phyloP scores from a whole-genome alignment of 1,284 basidiomycete species.

The Apiotrichum akiyoshidainum region DNA sequence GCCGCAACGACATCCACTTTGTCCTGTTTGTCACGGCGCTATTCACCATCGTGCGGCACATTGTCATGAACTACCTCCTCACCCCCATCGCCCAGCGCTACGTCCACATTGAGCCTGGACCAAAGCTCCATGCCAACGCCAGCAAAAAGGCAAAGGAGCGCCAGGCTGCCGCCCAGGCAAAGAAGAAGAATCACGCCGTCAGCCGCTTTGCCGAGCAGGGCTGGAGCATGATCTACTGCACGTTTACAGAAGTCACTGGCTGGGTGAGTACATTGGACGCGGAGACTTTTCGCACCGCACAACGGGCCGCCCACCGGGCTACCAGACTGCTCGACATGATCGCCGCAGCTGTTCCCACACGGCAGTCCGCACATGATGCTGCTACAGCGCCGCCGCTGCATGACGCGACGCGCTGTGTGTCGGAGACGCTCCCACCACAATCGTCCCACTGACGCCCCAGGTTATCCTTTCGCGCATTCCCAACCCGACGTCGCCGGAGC shows the following conservation, averaged over 20 bases:
- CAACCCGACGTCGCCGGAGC: slow-evolving; percentile 64
- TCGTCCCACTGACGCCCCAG: slow-evolving; percentile 52
- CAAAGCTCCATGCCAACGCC: too few relatives aligned
- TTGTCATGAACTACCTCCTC: slow-evolving; percentile 65
- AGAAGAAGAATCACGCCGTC: slow-evolving; percentile 61
- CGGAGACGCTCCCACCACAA: background rate
- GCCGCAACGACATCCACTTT: slow-evolving; percentile 67
- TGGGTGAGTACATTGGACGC: slow-evolving; percentile 65
- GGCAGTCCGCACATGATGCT: too few relatives aligned
- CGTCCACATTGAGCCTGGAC: background rate
- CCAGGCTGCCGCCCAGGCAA: background rate
- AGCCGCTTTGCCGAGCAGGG: slow-evolving; percentile 91
- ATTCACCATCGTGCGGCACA: slow-evolving; percentile 75
- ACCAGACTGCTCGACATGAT: too few relatives aligned
- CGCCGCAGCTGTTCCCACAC: background rate
- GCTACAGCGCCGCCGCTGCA: background rate
- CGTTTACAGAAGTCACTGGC: slow-evolving; percentile 71
- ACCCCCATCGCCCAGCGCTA: slow-evolving; percentile 55
- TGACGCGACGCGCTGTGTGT: background rate
- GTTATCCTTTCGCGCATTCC: slow-evolving; percentile 74
- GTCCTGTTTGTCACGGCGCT: slow-evolving; percentile 68
- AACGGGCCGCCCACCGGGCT: background rate
- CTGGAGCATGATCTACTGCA: slow-evolving; percentile 81
- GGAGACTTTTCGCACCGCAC: background rate
- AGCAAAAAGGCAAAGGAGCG: slow-evolving; percentile 7